Evolutionary conservation across 768 basidiomycete genomes (phyloP).

Genomic region (Candolleomyces aberdarensis): DNA sequence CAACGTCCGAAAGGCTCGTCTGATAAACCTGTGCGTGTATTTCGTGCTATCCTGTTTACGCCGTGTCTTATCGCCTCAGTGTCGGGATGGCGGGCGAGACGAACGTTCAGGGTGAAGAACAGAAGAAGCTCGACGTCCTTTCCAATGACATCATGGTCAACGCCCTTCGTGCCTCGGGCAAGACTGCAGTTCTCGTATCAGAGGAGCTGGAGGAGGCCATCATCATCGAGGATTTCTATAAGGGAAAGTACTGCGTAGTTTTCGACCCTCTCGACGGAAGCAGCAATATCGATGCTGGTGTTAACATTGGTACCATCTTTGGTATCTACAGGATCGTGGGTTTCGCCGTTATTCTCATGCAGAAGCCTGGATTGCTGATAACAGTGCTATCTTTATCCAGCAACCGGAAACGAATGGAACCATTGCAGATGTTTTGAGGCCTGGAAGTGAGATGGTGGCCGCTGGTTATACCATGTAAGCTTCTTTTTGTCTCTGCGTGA

Average conservation of each 20-base stretch:
- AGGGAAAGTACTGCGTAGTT: conserved; percentile 94
- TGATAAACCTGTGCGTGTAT: conserved; percentile 87
- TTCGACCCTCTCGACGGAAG: conserved; percentile 97
- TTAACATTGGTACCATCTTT: conserved; percentile 97
- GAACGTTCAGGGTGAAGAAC: conserved; percentile 97
- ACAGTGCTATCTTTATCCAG: conserved; percentile 33
- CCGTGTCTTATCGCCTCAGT: conserved; percentile 37
- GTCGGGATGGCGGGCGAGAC: conserved; percentile 95
- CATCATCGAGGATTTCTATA: conserved; percentile 77
- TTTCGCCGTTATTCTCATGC: conserved; percentile 14
- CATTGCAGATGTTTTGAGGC: conserved; percentile 84
- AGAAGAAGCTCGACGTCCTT: conserved; percentile 98
- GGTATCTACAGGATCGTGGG: conserved; percentile 91
- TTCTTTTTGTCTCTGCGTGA: conserved; percentile 7
- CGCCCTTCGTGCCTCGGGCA: conserved; percentile 92
- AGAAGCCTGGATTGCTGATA: conserved; percentile 1
- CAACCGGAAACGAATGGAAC: conserved; percentile 74
- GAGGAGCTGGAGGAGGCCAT: conserved; percentile 94
- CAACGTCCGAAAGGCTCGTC: conserved; percentile 93
- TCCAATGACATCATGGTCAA: conserved; percentile 99
- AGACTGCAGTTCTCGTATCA: conserved; percentile 93
- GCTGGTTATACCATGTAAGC: conserved; percentile 95
- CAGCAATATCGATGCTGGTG: conserved; percentile 98
- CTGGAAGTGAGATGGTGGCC: conserved; percentile 96
- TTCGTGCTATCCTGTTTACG: conserved; percentile 1